Base-by-base conservation (phyloP, 306 rosid species). In the Dalbergia oliveri region DNA sequence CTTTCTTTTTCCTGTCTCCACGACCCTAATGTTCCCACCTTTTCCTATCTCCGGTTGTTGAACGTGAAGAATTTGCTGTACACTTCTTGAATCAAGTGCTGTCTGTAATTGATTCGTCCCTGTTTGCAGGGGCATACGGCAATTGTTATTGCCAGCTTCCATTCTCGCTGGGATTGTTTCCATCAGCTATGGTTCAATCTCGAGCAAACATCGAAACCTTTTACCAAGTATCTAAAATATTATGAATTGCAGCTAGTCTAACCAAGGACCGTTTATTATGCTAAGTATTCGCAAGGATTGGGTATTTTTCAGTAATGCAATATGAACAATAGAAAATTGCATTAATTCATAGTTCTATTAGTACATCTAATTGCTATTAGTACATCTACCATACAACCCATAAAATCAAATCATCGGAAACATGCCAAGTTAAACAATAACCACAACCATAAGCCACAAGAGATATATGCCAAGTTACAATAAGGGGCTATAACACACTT, bases 161-260 rank as follows among this genome's bases (percentile, higher is more conserved):
- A 45, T 50, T 82, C 65, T 82, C 90, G 87, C 89, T 94, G 75
- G 97, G 96, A 3, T 69, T 85, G 13, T 91, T 91, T 79, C 88
- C 90, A 80, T 86, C 23, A 83, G 33, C 89, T 86, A 65, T 76
- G 87, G 87, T 67, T 80, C 66, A 76, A 86, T 56, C 89, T 34
- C 83, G 76, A 33, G 83, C 84, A 0, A 83, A 82, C 44, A 35
- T 86, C 54, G 83, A 83, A 72, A 61, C 81, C 23, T 67, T 80
- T 80, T 83, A 83, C 50, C 87, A 86, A 87, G 87, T 86, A 74
- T 79, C 68, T 80, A 80, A 60, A 76, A 50, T 8, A 59, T 5
- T 18, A 16, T 58, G 35, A 58, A 59, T 26, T 66, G 51, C 47
- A 66, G 37, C 54, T 62, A 15, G 19, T 61, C 43, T 71, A 50